Conservation (phyloP, 257 asterid species). For the Mitragyna speciosa region DNA sequence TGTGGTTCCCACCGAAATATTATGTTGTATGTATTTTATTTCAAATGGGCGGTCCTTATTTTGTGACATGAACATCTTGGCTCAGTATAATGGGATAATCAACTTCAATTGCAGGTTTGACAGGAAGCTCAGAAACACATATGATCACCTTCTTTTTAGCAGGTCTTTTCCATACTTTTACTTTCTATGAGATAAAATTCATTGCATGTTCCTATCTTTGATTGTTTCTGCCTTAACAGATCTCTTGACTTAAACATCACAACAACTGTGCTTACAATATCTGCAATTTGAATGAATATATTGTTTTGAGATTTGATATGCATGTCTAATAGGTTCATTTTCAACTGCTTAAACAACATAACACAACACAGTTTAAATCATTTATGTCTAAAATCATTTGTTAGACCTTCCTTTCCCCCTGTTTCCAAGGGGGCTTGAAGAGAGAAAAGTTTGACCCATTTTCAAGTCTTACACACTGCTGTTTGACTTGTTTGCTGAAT, state of each 20-base stretch:
- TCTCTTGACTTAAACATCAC: background rate
- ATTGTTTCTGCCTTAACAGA: background rate
- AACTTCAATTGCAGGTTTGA: slow-evolving; percentile 73
- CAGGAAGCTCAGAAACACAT: slow-evolving; percentile 85
- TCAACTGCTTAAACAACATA: background rate
- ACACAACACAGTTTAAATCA: background rate
- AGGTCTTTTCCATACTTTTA: slow-evolving; percentile 43
- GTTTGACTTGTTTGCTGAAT: slow-evolving; percentile 3
- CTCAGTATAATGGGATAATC: slow-evolving; percentile 12
- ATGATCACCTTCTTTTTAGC: slow-evolving; percentile 93
- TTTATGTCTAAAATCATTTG: background rate
- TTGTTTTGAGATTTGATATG: background rate
- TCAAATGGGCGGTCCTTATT: too few relatives aligned
- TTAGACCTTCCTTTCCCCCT: background rate
- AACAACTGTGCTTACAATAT: background rate
- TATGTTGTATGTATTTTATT: background rate
- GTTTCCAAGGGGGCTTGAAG: background rate
- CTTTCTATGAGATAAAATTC: background rate
- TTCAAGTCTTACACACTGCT: background rate
- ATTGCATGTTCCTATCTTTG: background rate
- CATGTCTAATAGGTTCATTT: background rate
- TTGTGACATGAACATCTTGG: too few relatives aligned
- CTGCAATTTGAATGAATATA: background rate
- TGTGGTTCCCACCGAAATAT: background rate
- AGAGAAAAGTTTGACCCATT: background rate